phyloP scores from a whole-genome alignment of 352 stramenopile species.

The Pilasporangium apinafurcum region DNA sequence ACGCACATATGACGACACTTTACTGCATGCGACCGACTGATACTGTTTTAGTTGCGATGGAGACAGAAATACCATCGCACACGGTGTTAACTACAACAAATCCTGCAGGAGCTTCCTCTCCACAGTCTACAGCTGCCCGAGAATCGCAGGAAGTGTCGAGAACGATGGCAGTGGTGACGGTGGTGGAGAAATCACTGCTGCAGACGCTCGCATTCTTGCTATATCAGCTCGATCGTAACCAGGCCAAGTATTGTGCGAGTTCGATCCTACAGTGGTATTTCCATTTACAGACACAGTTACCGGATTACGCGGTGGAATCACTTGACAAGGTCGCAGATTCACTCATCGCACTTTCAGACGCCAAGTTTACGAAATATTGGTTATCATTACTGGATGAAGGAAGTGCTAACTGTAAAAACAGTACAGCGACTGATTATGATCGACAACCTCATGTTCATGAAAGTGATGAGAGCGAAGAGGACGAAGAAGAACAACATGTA shows the following conservation, averaged over 20 bases:
- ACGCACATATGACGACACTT: no score
- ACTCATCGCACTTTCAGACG: constrained; percentile 55
- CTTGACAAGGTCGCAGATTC: constrained; percentile 45
- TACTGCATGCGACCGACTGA: no score
- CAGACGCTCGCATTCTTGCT: constrained; percentile 62
- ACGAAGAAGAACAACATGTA: constrained; percentile 6
- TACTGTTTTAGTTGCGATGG: no score
- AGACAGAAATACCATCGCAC: background rate
- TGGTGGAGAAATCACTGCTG: constrained; percentile 54
- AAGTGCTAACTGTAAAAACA: constrained; percentile 11
- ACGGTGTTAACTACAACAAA: no score
- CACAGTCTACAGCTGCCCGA: background rate
- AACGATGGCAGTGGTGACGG: constrained; percentile 39
- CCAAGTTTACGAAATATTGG: constrained; percentile 62
- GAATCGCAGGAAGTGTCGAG: constrained; percentile 7
- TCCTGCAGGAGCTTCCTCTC: no score
- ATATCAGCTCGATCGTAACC: constrained; percentile 47
- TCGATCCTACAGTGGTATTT: constrained; percentile 60
- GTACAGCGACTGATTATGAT: constrained; percentile 2
- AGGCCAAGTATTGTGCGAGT: constrained; percentile 49
- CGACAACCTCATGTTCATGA: background rate
- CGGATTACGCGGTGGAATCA: constrained; percentile 35
- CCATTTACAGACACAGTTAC: constrained; percentile 52
- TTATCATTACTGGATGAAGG: constrained; percentile 49
- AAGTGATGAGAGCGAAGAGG: background rate